Conservation (phyloP, 1,284 basidiomycete species). For the Cutaneotrichosporon dermatis region DNA sequence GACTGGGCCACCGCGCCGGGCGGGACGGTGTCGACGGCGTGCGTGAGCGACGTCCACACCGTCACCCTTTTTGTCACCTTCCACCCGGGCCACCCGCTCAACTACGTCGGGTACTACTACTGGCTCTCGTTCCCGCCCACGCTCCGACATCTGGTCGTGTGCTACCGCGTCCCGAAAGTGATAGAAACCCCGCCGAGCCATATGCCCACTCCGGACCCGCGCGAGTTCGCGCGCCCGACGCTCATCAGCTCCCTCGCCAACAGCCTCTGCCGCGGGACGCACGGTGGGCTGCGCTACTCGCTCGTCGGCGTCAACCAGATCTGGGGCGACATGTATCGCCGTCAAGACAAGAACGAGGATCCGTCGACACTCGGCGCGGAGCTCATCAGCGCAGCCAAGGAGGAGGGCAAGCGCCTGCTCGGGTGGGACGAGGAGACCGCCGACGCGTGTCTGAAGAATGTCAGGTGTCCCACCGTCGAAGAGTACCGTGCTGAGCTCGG, state of each 20-base stretch:
- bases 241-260: background rate
- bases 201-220: background rate
- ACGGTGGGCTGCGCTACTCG: background rate
- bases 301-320: background rate
- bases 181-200: background rate
- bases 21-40: background rate
- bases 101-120: slow-evolving; percentile 1
- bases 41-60: background rate
- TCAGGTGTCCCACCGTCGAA: too few relatives aligned
- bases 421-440: too few relatives aligned
- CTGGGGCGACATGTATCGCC: background rate
- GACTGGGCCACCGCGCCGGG: background rate
- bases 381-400: background rate
- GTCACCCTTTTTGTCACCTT: background rate
- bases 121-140: background rate
- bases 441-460: too few relatives aligned
- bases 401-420: too few relatives aligned
- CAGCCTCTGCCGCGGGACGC: background rate
- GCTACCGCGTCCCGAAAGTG: too few relatives aligned
- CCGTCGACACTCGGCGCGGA: background rate
- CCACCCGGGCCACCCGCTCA: background rate
- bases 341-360: background rate
- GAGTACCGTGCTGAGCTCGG: too few relatives aligned
- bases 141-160: background rate
- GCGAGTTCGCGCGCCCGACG: background rate